phyloP scores from a whole-genome alignment of 345 rosid species.

The Dovyalis caffra region DNA sequence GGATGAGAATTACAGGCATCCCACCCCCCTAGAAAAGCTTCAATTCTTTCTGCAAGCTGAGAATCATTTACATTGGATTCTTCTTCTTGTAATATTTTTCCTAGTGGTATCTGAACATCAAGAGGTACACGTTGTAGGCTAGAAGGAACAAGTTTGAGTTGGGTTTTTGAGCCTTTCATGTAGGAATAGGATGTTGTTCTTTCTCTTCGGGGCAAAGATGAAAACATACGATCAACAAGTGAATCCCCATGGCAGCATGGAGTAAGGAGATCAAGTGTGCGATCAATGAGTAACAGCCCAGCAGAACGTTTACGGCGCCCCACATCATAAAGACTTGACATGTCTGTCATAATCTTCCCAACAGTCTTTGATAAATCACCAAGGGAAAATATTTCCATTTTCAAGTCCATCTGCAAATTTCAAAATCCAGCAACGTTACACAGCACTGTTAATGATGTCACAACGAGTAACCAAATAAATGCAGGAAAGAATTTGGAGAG shows the following conservation, averaged over 20 bases:
- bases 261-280: constrained; percentile 91
- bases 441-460: not conserved
- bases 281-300: constrained; percentile 82
- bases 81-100: constrained; percentile 52
- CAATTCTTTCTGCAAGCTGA: constrained; percentile 50
- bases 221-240: constrained; percentile 77
- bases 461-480: not conserved
- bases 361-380: constrained; percentile 85
- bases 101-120: constrained; percentile 75
- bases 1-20: constrained; percentile 41
- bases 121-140: constrained; percentile 60
- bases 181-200: constrained; percentile 39
- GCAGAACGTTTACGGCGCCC: constrained; percentile 94
- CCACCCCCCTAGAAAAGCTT: constrained; percentile 79
- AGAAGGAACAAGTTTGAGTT: constrained; percentile 43
- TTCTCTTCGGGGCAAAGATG: constrained; percentile 72
- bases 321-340: constrained; percentile 97
- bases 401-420: constrained; percentile 85
- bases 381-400: constrained; percentile 90
- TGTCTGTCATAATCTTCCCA: constrained; percentile 91
- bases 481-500: not conserved
- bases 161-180: constrained; percentile 49
- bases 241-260: constrained; percentile 94
- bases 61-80: constrained; percentile 38
- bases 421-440: constrained; percentile 22